Conservation (phyloP, 441 rosid genomes). For the Pelargonium australe region DNA sequence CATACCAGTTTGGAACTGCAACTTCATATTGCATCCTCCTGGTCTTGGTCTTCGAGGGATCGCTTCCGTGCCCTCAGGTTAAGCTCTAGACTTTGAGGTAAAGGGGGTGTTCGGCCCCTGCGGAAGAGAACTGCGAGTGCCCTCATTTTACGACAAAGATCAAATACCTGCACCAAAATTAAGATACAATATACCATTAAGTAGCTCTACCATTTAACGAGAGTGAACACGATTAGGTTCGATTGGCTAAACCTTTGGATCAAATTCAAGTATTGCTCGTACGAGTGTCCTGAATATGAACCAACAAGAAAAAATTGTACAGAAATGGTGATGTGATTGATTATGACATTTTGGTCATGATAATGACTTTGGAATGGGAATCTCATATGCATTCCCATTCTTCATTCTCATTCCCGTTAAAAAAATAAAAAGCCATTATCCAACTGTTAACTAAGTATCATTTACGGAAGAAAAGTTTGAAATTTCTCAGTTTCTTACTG, state of each 20-base stretch:
- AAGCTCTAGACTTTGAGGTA: slow-evolving; percentile 81
- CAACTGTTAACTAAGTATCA: neutral
- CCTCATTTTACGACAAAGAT: slow-evolving; percentile 79
- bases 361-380: neutral
- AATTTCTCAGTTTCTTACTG: slow-evolving; percentile 50
- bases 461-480: neutral
- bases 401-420: no score
- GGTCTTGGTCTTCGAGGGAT: slow-evolving; percentile 70
- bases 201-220: neutral
- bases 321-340: no score
- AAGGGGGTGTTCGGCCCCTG: slow-evolving; percentile 80
- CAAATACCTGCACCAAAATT: slow-evolving; percentile 55
- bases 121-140: slow-evolving; percentile 85
- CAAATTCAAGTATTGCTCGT: neutral
- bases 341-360: no score
- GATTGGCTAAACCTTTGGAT: neutral
- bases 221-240: no score
- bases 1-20: neutral
- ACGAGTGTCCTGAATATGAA: neutral
- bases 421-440: neutral
- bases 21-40: slow-evolving; percentile 29
- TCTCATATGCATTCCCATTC: neutral
- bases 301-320: no score
- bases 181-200: neutral
- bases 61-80: slow-evolving; percentile 82